Conservation (phyloP, 108 stramenopile genomes). For the Pseudonitzschia delicatissima region DNA sequence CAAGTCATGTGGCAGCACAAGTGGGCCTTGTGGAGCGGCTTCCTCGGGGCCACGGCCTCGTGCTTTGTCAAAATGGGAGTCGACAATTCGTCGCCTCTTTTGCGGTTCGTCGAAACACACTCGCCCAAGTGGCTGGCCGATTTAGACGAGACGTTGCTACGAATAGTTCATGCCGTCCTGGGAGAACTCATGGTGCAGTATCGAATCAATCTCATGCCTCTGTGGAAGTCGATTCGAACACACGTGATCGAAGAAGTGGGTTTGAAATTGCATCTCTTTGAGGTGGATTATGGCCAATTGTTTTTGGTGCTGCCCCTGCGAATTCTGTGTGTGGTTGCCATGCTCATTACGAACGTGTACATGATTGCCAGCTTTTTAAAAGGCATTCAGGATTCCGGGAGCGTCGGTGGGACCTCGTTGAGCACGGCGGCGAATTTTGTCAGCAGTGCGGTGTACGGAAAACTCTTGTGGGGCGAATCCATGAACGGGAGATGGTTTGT, state of each 20-base stretch:
- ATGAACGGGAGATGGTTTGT: conserved; percentile 33
- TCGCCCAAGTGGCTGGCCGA: conserved; percentile 1
- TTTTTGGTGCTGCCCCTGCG: conserved; percentile 28
- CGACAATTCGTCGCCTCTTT: not conserved
- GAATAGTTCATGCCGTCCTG: conserved; percentile 4
- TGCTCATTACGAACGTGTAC: conserved; percentile 59
- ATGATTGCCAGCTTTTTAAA: conserved; percentile 73
- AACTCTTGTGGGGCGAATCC: conserved; percentile 39
- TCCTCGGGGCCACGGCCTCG: conserved; percentile 63
- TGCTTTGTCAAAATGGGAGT: conserved; percentile 60
- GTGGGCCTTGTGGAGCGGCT: conserved; percentile 51
- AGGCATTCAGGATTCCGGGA: conserved; percentile 79
- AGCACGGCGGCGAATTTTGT: conserved; percentile 73
- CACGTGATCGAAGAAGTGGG: not conserved
- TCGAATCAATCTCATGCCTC: conserved; percentile 33
- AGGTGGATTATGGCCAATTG: conserved; percentile 31
- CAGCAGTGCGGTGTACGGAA: conserved; percentile 36
- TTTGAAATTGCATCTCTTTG: conserved; percentile 19
- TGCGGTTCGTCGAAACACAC: not conserved
- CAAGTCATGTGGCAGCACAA: conserved; percentile 34
- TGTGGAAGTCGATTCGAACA: conserved; percentile 7
- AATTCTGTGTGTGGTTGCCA: conserved; percentile 44
- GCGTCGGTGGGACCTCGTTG: conserved; percentile 66
- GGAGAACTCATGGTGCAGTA: conserved; percentile 30
- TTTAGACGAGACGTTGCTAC: conserved; percentile 15